Base-by-base conservation (phyloP, 805 yeast genomes). In the Cyberlindnera samutprakarnensis region DNA sequence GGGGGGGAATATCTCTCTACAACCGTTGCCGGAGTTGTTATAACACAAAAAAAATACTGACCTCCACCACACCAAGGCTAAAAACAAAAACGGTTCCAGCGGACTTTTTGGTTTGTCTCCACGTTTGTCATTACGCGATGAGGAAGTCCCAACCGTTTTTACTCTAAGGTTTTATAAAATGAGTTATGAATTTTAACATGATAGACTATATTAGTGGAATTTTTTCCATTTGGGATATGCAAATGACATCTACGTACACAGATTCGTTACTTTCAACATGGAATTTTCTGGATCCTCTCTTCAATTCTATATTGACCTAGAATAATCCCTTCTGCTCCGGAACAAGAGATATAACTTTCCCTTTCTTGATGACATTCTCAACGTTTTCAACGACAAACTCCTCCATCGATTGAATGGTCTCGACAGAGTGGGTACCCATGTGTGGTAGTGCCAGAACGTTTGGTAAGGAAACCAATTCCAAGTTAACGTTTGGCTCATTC, bases 401-500 rank as follows among this genome's bases (percentile, higher is more conserved):
- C 59, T 88, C 96, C 95, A 92, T 84, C 45, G 70, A 70, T 44
- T 65, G 60, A 49, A 81, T 72, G 4, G 95, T 81, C 57, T 86
- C 94, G 32, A 59, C 57, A 5, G 90, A 65, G 52, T 75, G 76
- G 0, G 95, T 84, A 18, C 95, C 96, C 80, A 84, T 76, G 54
- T 87, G 96, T 12, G 96, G 96, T 43, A 83, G 62, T 22, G 83
- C 71, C 10, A 81, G 66, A n/a, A 77, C 84, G 41, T 79, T 78
- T 11, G 83, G 81, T 57, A 79, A 57, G 19, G 62, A 60, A 30
- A 69, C 57, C 41, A 82, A 60, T 38, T 80, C 87, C 49, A 68
- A 57, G 26, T 79, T 68, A n/a, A 75, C 80, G 41, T 72, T 50
- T 9, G 94, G 94, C 56, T 82, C 94, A 41, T 63, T 57, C 53